A percentile compares a stretch with the other conserved stretches of the same genome.
Evolutionary conservation across 345 rosid genomes (phyloP).

Genomic region (Abelmoschus esculentus): DNA sequence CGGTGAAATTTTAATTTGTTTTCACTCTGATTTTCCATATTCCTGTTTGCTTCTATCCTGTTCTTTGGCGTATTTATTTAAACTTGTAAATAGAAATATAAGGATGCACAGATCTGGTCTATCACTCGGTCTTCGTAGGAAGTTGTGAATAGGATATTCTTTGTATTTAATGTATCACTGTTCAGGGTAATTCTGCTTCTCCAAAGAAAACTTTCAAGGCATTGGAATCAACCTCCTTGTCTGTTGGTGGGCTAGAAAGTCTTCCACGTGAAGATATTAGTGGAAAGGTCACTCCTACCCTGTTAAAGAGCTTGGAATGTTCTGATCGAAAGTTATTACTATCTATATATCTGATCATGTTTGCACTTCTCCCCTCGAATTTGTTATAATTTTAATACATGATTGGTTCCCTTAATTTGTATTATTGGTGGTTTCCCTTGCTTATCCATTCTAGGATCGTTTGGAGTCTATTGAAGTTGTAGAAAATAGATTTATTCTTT

Average conservation of each 20-base stretch:
- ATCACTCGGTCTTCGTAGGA: not conserved
- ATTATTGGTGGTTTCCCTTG: not conserved
- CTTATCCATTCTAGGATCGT: constrained; percentile 46
- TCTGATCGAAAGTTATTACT: too few species aligned
- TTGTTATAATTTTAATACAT: too few species aligned
- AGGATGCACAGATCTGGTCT: not conserved
- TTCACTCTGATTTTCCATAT: not conserved
- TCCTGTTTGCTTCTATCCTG: not conserved
- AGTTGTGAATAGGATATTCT: not conserved
- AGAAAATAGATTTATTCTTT: too few species aligned
- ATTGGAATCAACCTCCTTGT: constrained; percentile 42
- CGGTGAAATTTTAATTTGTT: not conserved
- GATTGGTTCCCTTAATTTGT: too few species aligned
- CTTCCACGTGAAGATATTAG: constrained; percentile 97
- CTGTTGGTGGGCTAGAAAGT: constrained; percentile 72
- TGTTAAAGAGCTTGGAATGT: too few species aligned
- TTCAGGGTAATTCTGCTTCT: constrained; percentile 67
- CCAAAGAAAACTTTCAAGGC: constrained; percentile 70
- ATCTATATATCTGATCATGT: too few species aligned
- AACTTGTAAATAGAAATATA: not conserved
- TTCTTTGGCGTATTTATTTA: not conserved
- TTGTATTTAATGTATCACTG: constrained; percentile 14
- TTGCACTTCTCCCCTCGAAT: too few species aligned
- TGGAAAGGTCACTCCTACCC: constrained; percentile 70
- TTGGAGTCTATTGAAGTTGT: constrained; percentile 95